Evolutionary conservation across 2,329 filamentous ascomycete species (phyloP).

Genomic region (Simplicillium aogashimaense): DNA sequence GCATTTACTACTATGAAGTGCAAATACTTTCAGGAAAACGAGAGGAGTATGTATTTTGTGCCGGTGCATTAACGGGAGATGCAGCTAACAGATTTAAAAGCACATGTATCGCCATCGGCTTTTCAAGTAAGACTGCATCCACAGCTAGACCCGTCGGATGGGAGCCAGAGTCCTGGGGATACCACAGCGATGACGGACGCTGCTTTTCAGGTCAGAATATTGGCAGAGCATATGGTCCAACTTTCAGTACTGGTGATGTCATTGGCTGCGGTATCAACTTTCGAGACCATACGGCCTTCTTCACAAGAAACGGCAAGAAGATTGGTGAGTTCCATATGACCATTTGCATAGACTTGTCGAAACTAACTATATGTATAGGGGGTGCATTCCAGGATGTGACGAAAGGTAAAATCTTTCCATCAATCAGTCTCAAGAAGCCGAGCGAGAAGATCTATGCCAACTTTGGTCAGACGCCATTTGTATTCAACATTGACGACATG

Average conservation of each 20-base stretch:
- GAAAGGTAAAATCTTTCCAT: slow-evolving; percentile 54
- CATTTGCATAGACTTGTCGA: slow-evolving; percentile 12
- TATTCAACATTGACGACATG: slow-evolving; percentile 84
- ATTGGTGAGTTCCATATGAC: slow-evolving; percentile 31
- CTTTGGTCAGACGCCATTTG: slow-evolving; percentile 67
- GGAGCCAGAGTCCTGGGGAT: slow-evolving; percentile 60
- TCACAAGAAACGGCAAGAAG: slow-evolving; percentile 54
- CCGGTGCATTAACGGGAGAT: background rate
- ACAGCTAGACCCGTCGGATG: slow-evolving; percentile 52
- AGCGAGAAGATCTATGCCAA: slow-evolving; percentile 54
- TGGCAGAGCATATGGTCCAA: slow-evolving; percentile 47
- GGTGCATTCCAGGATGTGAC: slow-evolving; percentile 59
- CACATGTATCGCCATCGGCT: slow-evolving; percentile 53
- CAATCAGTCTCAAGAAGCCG: slow-evolving; percentile 54
- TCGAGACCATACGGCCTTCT: slow-evolving; percentile 53
- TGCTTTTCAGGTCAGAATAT: slow-evolving; percentile 46
- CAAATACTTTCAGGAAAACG: slow-evolving; percentile 38
- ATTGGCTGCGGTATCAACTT: slow-evolving; percentile 61
- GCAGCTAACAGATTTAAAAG: slow-evolving; percentile 19
- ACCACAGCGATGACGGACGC: slow-evolving; percentile 59
- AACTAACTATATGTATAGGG: slow-evolving; percentile 32
- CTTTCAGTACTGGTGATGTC: slow-evolving; percentile 45
- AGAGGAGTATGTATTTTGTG: slow-evolving; percentile 39
- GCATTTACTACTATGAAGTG: slow-evolving; percentile 90
- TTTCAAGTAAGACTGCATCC: slow-evolving; percentile 42